Evolutionary conservation across 2,329 filamentous ascomycete species (phyloP), one percentile per base, ranked within the genome.

Genomic region (Aspergillus aculeatinus): DNA sequence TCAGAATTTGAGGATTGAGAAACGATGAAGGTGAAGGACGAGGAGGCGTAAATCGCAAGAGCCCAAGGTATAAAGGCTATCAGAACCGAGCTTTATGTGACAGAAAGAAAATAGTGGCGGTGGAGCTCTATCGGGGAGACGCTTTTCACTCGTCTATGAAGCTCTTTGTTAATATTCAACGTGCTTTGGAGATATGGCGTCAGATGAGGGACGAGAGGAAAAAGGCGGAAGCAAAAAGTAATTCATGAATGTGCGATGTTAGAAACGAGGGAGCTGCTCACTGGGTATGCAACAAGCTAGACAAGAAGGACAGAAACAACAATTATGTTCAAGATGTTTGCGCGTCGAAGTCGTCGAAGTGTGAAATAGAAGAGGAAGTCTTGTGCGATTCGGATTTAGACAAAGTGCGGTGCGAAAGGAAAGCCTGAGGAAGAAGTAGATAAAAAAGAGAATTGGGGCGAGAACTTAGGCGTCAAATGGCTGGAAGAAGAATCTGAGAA

Each of bases 351-450:
- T 35, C 48, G 58, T 52, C 33, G 42, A 58, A 55, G 57, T 60
- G 62, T 61, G 63, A 62, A 64, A 59, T 47, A 60, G 61, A 64
- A 68, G 66, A 65, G 33, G 33, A 35, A 35, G 65, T 70, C 66
- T 65, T 72, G 69, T 72, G 70, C 65, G 70, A 64, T 65, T 66
- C 64, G 55, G 58, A 63, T 61, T 64, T 56, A 51, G 65, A 54
- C 33, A 35, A 35, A 63, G 63, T 65, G 60, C 63, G 60, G 65
- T 29, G 9, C 27, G 27, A 29, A 29, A 29, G 27, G 61, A 62
- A 62, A 60, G 44, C 50, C 60, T 58, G 58, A 60, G 55, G 62
- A 57, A 64, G 51, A 62, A 55, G 52, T 48, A 60, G 62, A 55
- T 55, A 57, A 58, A 42, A 57, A 59, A 59, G 55, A 63, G 54